Evolutionary conservation across 208 protist species (phyloP).

Genomic region (Crithidia bombi): DNA sequence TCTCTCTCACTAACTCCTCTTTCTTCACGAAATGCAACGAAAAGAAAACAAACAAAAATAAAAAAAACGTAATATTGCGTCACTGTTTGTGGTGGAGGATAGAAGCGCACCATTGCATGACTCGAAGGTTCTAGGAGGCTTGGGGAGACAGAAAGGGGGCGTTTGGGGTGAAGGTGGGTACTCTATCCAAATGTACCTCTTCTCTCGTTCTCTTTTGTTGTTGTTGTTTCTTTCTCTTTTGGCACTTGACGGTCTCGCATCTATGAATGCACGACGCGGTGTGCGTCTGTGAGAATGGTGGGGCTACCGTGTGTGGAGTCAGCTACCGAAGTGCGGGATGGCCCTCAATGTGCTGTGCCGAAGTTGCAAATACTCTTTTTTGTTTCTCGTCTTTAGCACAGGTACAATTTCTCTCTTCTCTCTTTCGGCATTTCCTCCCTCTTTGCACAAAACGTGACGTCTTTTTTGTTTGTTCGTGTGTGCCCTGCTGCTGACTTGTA

Average conservation of each 20-base stretch:
- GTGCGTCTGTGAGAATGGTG: too few relatives aligned
- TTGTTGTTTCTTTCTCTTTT: slow-evolving; percentile 10
- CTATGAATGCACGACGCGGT: too few relatives aligned
- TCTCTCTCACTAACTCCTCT: neutral
- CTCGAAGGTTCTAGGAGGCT: neutral
- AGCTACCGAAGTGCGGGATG: too few relatives aligned
- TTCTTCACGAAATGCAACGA: neutral
- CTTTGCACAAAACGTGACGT: neutral
- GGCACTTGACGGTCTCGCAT: slow-evolving; percentile 7
- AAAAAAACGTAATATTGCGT: too few relatives aligned
- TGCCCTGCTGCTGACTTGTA: neutral
- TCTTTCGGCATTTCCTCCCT: neutral
- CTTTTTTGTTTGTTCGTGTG: neutral
- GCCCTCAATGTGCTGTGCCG: too few relatives aligned
- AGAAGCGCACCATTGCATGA: neutral
- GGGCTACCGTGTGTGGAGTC: too few relatives aligned
- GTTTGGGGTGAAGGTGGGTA: neutral
- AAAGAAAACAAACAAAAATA: neutral
- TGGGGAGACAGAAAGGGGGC: neutral
- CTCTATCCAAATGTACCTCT: neutral
- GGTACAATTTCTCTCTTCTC: too few relatives aligned
- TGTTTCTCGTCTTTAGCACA: too few relatives aligned
- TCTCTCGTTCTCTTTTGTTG: slow-evolving; percentile 7
- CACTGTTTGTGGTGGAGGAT: too few relatives aligned
- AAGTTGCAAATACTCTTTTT: too few relatives aligned